Conservation (phyloP, 139 green algal species). For the Chlamydomonas eustigma region DNA sequence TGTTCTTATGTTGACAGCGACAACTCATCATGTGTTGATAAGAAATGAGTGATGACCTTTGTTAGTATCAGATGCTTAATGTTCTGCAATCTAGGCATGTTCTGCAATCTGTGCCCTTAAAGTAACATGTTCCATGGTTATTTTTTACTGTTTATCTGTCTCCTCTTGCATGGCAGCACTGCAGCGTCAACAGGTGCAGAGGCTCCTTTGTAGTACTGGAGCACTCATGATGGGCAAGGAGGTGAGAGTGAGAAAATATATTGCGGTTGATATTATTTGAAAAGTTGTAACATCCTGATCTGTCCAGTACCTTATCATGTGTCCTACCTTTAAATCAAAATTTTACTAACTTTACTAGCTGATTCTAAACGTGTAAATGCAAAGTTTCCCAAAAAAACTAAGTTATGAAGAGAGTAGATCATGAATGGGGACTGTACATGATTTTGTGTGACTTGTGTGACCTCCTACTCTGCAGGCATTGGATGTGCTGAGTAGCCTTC, state of each 20-base stretch:
- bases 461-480: background rate
- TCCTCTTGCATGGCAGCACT: background rate
- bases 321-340: background rate
- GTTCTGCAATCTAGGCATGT: background rate
- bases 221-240: background rate
- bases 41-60: background rate
- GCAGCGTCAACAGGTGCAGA: slow-evolving; percentile 3
- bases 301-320: background rate
- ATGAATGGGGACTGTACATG: background rate
- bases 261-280: background rate
- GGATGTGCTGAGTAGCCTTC: background rate
- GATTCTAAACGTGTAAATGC: too few species aligned
- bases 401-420: too few species aligned
- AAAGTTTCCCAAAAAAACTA: too few species aligned
- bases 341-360: too few species aligned
- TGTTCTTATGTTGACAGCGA: too few species aligned
- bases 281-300: background rate
- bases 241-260: background rate
- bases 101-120: background rate
- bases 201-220: background rate
- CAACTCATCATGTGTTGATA: background rate
- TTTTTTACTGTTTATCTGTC: background rate
- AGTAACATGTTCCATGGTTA: background rate
- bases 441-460: background rate
- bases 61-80: background rate